phyloP scores from a whole-genome alignment of 2,329 filamentous ascomycete species.

The Penicillium italicum region DNA sequence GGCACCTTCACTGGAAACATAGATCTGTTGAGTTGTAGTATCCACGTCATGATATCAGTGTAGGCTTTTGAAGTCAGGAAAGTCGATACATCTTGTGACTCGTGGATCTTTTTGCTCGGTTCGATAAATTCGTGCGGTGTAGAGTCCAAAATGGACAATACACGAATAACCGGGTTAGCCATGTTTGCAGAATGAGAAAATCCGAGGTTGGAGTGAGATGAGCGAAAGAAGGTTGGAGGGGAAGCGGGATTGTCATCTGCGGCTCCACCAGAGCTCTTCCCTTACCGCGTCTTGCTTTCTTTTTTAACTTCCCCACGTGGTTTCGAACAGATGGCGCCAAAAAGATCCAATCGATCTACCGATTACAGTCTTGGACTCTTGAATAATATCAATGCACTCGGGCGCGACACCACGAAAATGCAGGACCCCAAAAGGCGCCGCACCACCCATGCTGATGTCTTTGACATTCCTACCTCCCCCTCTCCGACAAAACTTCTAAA shows the following conservation, averaged over 20 bases:
- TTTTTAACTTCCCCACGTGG: conserved; percentile 1
- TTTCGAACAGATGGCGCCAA: background rate
- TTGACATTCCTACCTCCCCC: conserved; percentile 10
- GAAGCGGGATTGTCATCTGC: conserved; percentile 10
- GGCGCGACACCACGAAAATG: background rate
- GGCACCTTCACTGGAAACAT: conserved; percentile 66
- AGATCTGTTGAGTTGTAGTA: conserved; percentile 84
- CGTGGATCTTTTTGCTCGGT: conserved; percentile 79
- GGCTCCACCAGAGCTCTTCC: conserved; percentile 8
- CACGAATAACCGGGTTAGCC: conserved; percentile 27
- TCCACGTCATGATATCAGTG: conserved; percentile 77
- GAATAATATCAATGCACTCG: background rate
- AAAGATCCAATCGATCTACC: conserved; percentile 3
- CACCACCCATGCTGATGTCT: conserved; percentile 3
- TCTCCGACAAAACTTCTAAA: background rate
- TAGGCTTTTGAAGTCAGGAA: conserved; percentile 83
- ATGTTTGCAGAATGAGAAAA: conserved; percentile 11
- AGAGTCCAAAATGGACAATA: conserved; percentile 48
- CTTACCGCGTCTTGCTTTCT: background rate
- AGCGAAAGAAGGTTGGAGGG: conserved; percentile 7
- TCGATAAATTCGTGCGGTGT: conserved; percentile 57
- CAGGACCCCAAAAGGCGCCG: conserved; percentile 1
- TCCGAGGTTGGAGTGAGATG: background rate
- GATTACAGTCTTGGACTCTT: conserved; percentile 9
- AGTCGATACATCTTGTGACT: conserved; percentile 72